These are phyloP conservation scores for Septoria linicola DNA, from an alignment of 2,329 filamentous ascomycete species.

Conservation along the genomic window DNA sequence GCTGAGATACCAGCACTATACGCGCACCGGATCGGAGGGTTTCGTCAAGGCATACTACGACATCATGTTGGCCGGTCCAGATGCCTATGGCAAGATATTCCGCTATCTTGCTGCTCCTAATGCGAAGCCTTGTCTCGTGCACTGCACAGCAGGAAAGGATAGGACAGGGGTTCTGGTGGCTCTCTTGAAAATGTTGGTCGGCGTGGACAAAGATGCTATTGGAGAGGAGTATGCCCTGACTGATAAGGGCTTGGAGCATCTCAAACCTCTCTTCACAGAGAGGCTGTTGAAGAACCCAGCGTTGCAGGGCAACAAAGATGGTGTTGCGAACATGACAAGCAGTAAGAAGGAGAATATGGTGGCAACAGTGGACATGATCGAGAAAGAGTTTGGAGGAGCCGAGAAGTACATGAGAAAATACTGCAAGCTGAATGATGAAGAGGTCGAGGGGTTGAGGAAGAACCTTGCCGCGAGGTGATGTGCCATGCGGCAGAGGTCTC, in stretches of 20 bases:
- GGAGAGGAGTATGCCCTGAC: conserved; percentile 69
- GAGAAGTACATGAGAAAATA: conserved; percentile 62
- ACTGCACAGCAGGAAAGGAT: conserved; percentile 78
- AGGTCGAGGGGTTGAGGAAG: conserved; percentile 54
- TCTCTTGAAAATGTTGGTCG: conserved; percentile 62
- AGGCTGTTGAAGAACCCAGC: conserved; percentile 54
- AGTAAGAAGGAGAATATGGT: conserved; percentile 53
- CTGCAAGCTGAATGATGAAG: conserved; percentile 57
- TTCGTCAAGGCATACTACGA: conserved; percentile 64
- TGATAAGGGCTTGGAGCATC: conserved; percentile 55
- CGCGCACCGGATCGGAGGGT: conserved; percentile 54
- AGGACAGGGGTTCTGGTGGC: conserved; percentile 70
- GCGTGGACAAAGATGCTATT: conserved; percentile 59
- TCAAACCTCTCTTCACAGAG: conserved; percentile 50
- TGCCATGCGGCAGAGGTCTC: too few species aligned
- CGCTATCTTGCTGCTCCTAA: conserved; percentile 53
- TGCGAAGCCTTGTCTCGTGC: conserved; percentile 59
- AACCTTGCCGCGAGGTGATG: conserved; percentile 42
- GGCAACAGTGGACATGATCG: conserved; percentile 54
- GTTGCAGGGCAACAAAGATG: conserved; percentile 48
- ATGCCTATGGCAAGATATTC: conserved; percentile 60
- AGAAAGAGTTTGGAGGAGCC: conserved; percentile 60
- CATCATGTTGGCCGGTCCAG: conserved; percentile 57
- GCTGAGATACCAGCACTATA: conserved; percentile 60
- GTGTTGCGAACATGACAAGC: conserved; percentile 47